These are phyloP conservation scores for Rhizopogon rudus DNA, from an alignment of 768 basidiomycete species.

Conservation along the genomic window DNA sequence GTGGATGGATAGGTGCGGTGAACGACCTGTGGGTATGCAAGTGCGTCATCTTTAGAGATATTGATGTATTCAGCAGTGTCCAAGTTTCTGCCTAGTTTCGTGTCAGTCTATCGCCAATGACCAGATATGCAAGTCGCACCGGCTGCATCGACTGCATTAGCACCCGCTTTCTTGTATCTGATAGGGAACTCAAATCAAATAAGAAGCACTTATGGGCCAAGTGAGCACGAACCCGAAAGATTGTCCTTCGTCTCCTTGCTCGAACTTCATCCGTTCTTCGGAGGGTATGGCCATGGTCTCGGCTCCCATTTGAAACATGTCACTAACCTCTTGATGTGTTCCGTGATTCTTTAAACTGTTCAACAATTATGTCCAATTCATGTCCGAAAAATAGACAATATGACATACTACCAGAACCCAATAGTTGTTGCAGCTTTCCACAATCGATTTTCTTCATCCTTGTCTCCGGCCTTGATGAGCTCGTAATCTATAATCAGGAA, in stretches of 20 bases:
- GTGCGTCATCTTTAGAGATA: slow-evolving; percentile 62
- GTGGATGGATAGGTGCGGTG: slow-evolving; percentile 55
- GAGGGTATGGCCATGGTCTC: slow-evolving; percentile 35
- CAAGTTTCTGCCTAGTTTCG: neutral
- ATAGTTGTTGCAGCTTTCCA: too few relatives aligned
- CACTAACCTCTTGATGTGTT: slow-evolving; percentile 27
- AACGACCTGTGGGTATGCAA: slow-evolving; percentile 49
- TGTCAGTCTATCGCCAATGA: neutral
- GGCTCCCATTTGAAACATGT: slow-evolving; percentile 39
- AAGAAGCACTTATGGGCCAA: neutral
- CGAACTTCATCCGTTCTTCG: slow-evolving; percentile 38
- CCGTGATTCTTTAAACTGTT: slow-evolving; percentile 6
- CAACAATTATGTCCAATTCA: too few relatives aligned
- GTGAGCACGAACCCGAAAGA: slow-evolving; percentile 30
- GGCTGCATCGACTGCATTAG: slow-evolving; percentile 54
- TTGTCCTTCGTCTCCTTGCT: slow-evolving; percentile 35
- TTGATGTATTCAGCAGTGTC: slow-evolving; percentile 65
- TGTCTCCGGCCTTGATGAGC: too few relatives aligned
- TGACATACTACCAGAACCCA: too few relatives aligned
- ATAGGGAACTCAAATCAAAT: neutral
- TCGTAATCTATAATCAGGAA: too few relatives aligned
- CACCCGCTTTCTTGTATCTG: slow-evolving; percentile 59
- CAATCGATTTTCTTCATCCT: too few relatives aligned
- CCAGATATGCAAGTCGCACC: slow-evolving; percentile 23
- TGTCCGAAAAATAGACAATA: too few relatives aligned